Conservation (phyloP, 495 filamentous ascomycete genomes). For the Jackrogersella multiformis region DNA sequence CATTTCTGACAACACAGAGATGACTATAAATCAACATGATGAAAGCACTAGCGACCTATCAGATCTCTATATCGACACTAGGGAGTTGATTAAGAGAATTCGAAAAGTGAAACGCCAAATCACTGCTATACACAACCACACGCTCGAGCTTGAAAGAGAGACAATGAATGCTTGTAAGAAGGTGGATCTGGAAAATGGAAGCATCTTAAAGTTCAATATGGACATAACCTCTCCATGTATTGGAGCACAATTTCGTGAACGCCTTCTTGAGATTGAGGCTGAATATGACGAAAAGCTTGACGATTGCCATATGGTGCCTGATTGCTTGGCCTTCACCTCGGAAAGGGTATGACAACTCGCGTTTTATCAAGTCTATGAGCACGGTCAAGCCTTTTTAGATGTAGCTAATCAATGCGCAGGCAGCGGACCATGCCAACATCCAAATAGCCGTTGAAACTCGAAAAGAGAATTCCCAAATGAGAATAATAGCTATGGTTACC, state of each 20-base stretch:
- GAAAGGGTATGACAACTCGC: constrained; percentile 8
- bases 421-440: constrained; percentile 13
- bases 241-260: constrained; percentile 8
- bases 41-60: background rate
- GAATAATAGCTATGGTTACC: constrained; percentile 24
- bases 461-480: constrained; percentile 30
- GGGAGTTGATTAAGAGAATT: constrained; percentile 16
- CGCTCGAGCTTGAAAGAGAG: background rate
- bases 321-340: constrained; percentile 6
- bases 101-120: constrained; percentile 16
- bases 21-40: background rate
- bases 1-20: background rate
- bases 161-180: background rate
- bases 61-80: background rate
- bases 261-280: constrained; percentile 5
- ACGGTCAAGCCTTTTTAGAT: background rate
- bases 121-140: constrained; percentile 17
- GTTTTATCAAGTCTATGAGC: background rate
- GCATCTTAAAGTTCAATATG: background rate
- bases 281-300: constrained; percentile 34
- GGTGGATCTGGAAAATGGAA: background rate
- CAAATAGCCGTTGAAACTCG: constrained; percentile 13
- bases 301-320: constrained; percentile 18
- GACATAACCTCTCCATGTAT: background rate
- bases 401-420: constrained; percentile 2